These are phyloP conservation scores for Erysimum cheiri DNA, from an alignment of 441 rosid genomes.

Conservation along the genomic window DNA sequence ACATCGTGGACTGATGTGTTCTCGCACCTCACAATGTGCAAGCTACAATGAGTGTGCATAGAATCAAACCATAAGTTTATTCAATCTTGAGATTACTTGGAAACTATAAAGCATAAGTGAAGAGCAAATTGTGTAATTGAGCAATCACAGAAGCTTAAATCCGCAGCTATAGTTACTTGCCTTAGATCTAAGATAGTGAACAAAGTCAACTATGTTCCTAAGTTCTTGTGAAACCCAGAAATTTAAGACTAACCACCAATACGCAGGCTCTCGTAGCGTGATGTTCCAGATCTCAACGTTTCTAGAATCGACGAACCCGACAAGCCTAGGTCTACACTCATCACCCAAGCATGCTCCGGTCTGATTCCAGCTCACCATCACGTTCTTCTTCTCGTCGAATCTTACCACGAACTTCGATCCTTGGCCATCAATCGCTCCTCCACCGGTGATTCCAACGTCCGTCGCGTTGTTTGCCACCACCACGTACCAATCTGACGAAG, in stretches of 20 bases:
- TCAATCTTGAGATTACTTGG: constrained; percentile 1
- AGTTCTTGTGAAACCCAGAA: not conserved
- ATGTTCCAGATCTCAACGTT: constrained; percentile 71
- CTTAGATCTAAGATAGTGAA: constrained; percentile 6
- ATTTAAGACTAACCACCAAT: constrained; percentile 74
- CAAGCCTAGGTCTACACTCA: constrained; percentile 80
- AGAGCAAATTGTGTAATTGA: constrained; percentile 16
- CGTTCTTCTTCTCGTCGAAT: constrained; percentile 69
- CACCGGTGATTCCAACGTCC: constrained; percentile 84
- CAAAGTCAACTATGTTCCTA: not conserved
- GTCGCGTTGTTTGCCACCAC: constrained; percentile 72
- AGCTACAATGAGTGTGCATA: constrained; percentile 52
- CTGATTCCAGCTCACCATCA: constrained; percentile 88
- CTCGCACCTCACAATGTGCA: constrained; percentile 74
- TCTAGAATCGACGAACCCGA: constrained; percentile 69
- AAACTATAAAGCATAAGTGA: not conserved
- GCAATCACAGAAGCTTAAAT: constrained; percentile 11
- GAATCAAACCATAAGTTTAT: constrained; percentile 9
- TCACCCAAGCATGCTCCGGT: constrained; percentile 82
- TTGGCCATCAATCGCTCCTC: constrained; percentile 84
- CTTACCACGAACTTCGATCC: constrained; percentile 70
- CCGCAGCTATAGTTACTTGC: not conserved
- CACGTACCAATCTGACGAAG: constrained; percentile 70
- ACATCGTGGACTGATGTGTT: constrained; percentile 67
- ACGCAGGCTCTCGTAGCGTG: constrained; percentile 67